Percentiles rank a stretch among this genome's conserved stretches.
Conservation (phyloP, 176 grass and related monocot species). For the Microstegium vimineum region DNA sequence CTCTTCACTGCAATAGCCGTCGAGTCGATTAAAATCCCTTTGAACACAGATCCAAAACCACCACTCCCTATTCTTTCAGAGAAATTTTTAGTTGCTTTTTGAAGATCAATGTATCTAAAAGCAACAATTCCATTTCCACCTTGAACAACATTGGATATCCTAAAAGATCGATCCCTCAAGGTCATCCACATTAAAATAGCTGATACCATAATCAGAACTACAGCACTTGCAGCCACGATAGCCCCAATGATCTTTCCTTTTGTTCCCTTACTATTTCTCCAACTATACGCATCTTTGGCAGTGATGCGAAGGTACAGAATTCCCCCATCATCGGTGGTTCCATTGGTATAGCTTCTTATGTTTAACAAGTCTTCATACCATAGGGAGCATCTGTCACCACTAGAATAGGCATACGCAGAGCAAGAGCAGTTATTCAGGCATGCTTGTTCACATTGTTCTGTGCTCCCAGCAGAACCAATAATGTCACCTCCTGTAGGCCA, state of each 20-base stretch:
- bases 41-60: conserved; percentile 55
- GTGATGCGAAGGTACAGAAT: conserved; percentile 48
- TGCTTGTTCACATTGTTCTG: neutral
- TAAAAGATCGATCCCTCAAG: neutral
- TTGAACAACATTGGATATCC: neutral
- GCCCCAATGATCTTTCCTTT: conserved; percentile 1
- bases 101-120: conserved; percentile 34
- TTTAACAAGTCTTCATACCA: conserved; percentile 39
- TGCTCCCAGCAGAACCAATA: neutral
- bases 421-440: conserved; percentile 9
- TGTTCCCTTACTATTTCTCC: conserved; percentile 11
- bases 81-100: conserved; percentile 43
- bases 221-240: neutral
- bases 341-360: conserved; percentile 25
- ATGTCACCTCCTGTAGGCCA: conserved; percentile 25
- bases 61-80: conserved; percentile 38
- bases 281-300: conserved; percentile 17
- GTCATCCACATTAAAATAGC: neutral
- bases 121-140: conserved; percentile 15
- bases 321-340: neutral
- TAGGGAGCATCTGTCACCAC: conserved; percentile 5
- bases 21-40: conserved; percentile 27
- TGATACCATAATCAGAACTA: conserved; percentile 1
- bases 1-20: conserved; percentile 43
- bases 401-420: conserved; percentile 14